Base-by-base conservation (phyloP, 371 early-diverging fungal genomes). In the Apophysomyces variabilis region DNA sequence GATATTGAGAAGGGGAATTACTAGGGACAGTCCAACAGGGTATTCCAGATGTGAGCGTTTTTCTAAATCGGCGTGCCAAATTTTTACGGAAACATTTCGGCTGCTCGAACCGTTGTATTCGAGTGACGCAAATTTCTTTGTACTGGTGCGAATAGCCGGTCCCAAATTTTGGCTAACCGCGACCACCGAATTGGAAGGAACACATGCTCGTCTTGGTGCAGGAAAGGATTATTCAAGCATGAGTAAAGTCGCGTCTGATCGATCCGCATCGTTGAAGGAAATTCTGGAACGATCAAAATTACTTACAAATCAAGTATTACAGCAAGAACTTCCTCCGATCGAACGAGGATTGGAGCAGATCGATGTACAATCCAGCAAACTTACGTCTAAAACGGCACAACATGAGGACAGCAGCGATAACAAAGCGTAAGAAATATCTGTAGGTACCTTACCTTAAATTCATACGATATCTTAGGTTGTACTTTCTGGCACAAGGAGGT, bases 321-420 rank as follows among this genome's bases (percentile, higher is more conserved):
- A 71, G 44, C 66, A 69, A 37, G 73, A 76, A 50, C 58, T 81
- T 59, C 76, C 78, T 35, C 47, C 74, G 0, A 73, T 81, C 35
- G 77, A 81, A 68, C 69, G 78, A 60, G 79, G 77, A 43, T 64
- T 81, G 16, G 68, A 67, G 57, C 82, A 81, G 45, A 81, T 81
- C 54, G 73, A 71, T 16, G 61, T 68, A 60, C 77, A 78, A 67
- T 73, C 73, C 4, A 66, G 75, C 13, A 66, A 71, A n/a, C 62
- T 76, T 26, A 73, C 67, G 16, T 63, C 67, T 9, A 66, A 72
- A 46, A 37, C 66, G 11, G 56, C 57, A 16, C 65, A 37, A 9
- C 65, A 58, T 26, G 67, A 77, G 32, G 71, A 60, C 46, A 68
- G 65, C 13, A 68, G 56, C 1, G 62, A 78, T 65, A 70, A 75